These are phyloP conservation scores for Aspergillus awamori DNA, from an alignment of 2,329 filamentous ascomycete genomes.

Conservation along the genomic window DNA sequence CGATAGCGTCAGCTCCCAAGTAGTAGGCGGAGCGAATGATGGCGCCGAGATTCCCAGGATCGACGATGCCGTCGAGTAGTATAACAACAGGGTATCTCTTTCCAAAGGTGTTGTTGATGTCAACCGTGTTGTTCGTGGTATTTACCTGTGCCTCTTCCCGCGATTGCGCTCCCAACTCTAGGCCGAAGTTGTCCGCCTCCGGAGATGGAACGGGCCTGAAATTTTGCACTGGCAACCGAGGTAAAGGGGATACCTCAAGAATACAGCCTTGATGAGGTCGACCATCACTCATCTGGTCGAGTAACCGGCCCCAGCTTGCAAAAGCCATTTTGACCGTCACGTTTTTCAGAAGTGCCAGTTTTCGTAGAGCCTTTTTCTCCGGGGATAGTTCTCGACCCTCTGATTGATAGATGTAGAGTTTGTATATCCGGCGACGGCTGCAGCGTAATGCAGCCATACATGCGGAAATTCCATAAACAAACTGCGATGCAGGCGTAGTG, in stretches of 20 bases:
- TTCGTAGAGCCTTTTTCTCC: constrained; percentile 41
- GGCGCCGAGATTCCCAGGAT: constrained; percentile 87
- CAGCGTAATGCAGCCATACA: constrained; percentile 77
- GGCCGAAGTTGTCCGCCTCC: constrained; percentile 56
- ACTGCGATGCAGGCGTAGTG: constrained; percentile 85
- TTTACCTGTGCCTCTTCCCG: constrained; percentile 75
- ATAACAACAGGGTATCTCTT: constrained; percentile 45
- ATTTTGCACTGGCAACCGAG: constrained; percentile 66
- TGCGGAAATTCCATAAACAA: constrained; percentile 81
- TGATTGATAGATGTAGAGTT: constrained; percentile 73
- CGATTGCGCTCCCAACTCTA: constrained; percentile 68
- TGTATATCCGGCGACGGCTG: constrained; percentile 74
- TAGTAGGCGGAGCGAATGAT: constrained; percentile 88
- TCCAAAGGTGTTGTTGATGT: constrained; percentile 27
- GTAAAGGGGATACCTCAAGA: constrained; percentile 82
- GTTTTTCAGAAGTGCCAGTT: constrained; percentile 44
- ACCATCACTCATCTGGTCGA: constrained; percentile 81
- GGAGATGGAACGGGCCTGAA: constrained; percentile 56
- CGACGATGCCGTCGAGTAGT: constrained; percentile 58
- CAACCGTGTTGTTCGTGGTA: constrained; percentile 61
- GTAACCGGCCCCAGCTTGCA: constrained; percentile 63
- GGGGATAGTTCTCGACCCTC: constrained; percentile 55
- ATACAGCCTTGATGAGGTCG: constrained; percentile 89
- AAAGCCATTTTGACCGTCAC: constrained; percentile 65
- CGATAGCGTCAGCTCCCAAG: constrained; percentile 83